Evolutionary conservation across 2,329 filamentous ascomycete species (phyloP).

Genomic region (Neopestalotiopsis sp.): DNA sequence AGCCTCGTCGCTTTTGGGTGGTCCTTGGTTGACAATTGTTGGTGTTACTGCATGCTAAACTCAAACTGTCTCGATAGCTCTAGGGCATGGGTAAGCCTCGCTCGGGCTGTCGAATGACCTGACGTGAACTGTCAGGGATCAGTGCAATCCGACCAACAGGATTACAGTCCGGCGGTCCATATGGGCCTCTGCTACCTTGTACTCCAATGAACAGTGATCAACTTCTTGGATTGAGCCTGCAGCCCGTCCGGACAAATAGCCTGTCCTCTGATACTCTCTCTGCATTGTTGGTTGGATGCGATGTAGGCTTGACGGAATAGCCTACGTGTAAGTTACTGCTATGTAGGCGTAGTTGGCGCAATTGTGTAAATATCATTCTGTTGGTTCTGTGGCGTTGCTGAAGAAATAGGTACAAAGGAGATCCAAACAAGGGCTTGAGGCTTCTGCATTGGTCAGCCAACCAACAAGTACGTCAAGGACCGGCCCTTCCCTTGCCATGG

Average conservation of each 20-base stretch:
- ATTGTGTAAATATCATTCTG: constrained; percentile 12
- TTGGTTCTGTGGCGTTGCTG: constrained; percentile 20
- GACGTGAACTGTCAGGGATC: constrained; percentile 32
- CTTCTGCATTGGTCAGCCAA: constrained; percentile 23
- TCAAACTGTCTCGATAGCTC: constrained; percentile 11
- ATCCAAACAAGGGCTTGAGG: background rate
- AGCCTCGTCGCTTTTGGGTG: constrained; percentile 1
- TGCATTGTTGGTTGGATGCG: constrained; percentile 37
- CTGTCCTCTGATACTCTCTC: constrained; percentile 25
- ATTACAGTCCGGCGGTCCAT: constrained; percentile 44
- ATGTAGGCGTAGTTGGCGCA: background rate
- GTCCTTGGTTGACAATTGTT: background rate
- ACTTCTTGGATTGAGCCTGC: constrained; percentile 34
- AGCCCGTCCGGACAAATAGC: constrained; percentile 43
- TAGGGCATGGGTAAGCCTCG: constrained; percentile 14
- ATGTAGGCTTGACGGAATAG: constrained; percentile 11
- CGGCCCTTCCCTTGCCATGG: constrained; percentile 24
- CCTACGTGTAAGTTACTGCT: background rate
- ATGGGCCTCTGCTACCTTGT: constrained; percentile 41
- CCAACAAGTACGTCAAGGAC: constrained; percentile 25
- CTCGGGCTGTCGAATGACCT: constrained; percentile 14
- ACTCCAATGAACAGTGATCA: constrained; percentile 44
- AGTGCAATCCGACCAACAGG: constrained; percentile 47
- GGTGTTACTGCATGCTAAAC: constrained; percentile 10
- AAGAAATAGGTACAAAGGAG: constrained; percentile 7